Evolutionary conservation across 345 rosid genomes (phyloP), one percentile per base, ranked within the genome.

Genomic region (Isatis tinctoria): DNA sequence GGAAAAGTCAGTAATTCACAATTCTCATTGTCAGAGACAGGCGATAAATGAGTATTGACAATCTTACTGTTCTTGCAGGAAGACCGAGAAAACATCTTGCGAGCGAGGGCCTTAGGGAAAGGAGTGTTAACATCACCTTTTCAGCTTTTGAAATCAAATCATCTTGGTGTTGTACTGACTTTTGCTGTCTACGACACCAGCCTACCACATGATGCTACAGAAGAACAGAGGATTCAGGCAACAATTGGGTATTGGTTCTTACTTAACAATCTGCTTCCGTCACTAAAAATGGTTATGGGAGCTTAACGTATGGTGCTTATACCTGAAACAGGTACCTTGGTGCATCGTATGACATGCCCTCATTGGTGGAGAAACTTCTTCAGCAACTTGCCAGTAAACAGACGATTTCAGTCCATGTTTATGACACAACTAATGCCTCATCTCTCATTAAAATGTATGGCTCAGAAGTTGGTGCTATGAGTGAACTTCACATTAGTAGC

Each of bases 61-160:
- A 33, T 36, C 22, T 53, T 45, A 32, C 24, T n/a, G 4, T 68
- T 73, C 11, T 26, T 80, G 44, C 65, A 94, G 98, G 96, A 94
- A 82, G 98, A 94, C 80, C 89, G 87, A 3, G 97, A 87, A 75
- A 94, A 94, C 81, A 94, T 94, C 45, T 84, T 91, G 73, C 87
- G 96, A 48, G 98, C 98, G 62, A 88, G 97, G 73, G 90, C 95
- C 57, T 83, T 96, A 27, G 97, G 99, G 62, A 95, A 95, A 82
- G 99, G 97, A 72, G 99, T 90, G 24, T 67, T 95, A 78, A 95
- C 99, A 63, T 88, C 99, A 75, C 99, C 99, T 17, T 95, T 95
- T 77, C 86, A 95, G 84, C 91, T 95, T 70, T 79, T 92, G 44
- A 95, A 95, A 76, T 95, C 96, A 41, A 92, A 95, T 74, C 92